Evolutionary conservation across 2,329 filamentous ascomycete genomes (phyloP), one percentile per base, ranked within the genome.

Genomic region (Didymella sp.): DNA sequence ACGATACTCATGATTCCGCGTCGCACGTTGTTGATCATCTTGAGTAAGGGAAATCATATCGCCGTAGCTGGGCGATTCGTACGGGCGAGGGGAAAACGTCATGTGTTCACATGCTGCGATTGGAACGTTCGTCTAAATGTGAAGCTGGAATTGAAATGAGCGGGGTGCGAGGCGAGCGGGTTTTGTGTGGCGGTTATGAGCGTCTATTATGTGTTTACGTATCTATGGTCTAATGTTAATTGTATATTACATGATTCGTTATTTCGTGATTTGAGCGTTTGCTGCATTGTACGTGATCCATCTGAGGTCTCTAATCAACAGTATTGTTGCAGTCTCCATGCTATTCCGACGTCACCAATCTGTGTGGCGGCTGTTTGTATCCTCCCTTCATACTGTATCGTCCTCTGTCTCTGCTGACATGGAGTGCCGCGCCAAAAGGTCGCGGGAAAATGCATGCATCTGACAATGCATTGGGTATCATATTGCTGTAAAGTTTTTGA

Each of bases 231-330:
- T 46, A 43, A 8, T 47, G 37, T 24, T 30, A n/a, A 19, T 17
- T 44, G 19, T 15, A 4, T 44, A 40, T 21, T 19, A 45, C 37
- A 22, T 57, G 28, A 17, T 38, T 52, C 54, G 38, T 57, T 6
- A 44, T 40, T 4, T 57, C 43, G 48, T 57, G 24, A 38, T 41
- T 50, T 48, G 48, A 57, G 54, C 21, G 43, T 47, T 48, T 57
- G 54, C 54, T 52, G 54, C 54, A 57, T 57, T 57, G 54, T 52
- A 52, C 31, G 31, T 40, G 48, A 51, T 38, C 49, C 54, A 17
- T 44, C 6, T 33, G 24, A 52, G 44, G 43, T 35, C 28, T 43
- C 30, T 45, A 19, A 33, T 25, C 31, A 49, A 52, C 54, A 57
- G 52, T 52, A 57, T 52, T 48, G 54, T 52, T 57, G 54, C 54